These are phyloP conservation scores for Aspergillus wentii DNA, from an alignment of 495 filamentous ascomycete genomes.

Conservation along the genomic window DNA sequence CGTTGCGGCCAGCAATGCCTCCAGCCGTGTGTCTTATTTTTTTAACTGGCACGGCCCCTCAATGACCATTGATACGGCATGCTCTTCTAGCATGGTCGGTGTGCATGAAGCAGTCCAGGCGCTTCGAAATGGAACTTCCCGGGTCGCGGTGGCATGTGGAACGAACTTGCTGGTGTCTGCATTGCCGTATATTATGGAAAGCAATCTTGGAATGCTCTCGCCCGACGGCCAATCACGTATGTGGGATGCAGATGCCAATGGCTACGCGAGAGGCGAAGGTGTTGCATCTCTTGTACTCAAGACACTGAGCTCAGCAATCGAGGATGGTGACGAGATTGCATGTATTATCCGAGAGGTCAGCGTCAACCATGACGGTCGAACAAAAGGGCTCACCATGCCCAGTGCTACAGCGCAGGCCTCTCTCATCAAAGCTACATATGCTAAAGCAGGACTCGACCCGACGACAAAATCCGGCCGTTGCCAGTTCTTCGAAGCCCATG, in stretches of 20 bases:
- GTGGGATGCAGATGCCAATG: slow-evolving; percentile 38
- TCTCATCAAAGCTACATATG: slow-evolving; percentile 39
- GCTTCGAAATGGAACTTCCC: slow-evolving; percentile 29
- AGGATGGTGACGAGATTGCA: slow-evolving; percentile 39
- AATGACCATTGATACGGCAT: slow-evolving; percentile 37
- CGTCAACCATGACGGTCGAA: slow-evolving; percentile 50
- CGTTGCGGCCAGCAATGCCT: slow-evolving; percentile 7
- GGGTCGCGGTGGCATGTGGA: slow-evolving; percentile 12
- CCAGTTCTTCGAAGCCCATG: slow-evolving; percentile 44
- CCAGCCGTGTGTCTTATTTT: slow-evolving; percentile 38
- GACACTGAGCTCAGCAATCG: slow-evolving; percentile 27
- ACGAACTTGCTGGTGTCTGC: slow-evolving; percentile 13
- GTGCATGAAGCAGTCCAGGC: slow-evolving; percentile 31
- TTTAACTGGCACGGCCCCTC: slow-evolving; percentile 38
- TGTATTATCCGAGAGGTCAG: slow-evolving; percentile 28
- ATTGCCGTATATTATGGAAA: slow-evolving; percentile 14
- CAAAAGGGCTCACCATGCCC: slow-evolving; percentile 36
- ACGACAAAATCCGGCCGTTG: slow-evolving; percentile 20
- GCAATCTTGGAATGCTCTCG: slow-evolving; percentile 24
- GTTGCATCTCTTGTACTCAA: slow-evolving; percentile 37
- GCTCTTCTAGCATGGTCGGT: slow-evolving; percentile 34
- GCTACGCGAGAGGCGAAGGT: slow-evolving; percentile 44
- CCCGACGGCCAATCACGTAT: slow-evolving; percentile 31
- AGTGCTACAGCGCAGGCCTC: slow-evolving; percentile 30
- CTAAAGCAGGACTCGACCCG: slow-evolving; percentile 25